Percentiles rank a stretch among this genome's conserved stretches.
Conservation (phyloP, 768 basidiomycete species). For the Russula dissimulans region DNA sequence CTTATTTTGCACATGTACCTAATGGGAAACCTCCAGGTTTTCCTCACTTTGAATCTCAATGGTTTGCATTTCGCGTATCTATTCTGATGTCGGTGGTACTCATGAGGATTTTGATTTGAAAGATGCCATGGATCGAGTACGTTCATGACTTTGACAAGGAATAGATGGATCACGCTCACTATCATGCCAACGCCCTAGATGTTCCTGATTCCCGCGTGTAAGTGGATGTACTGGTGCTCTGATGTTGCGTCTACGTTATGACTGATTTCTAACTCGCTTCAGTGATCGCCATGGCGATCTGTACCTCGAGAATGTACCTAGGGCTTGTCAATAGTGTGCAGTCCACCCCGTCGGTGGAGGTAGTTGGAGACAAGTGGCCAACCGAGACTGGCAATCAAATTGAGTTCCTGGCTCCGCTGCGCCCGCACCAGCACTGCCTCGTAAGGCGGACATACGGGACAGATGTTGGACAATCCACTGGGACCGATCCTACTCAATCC, state of each 20-base stretch:
- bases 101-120: no score
- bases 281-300: constrained; percentile 1
- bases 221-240: background rate
- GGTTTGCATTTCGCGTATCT: background rate
- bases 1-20: background rate
- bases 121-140: background rate
- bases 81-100: background rate
- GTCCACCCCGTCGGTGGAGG: no score
- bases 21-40: background rate
- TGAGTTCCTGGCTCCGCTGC: no score
- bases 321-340: background rate
- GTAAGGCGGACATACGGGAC: no score
- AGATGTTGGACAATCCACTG: no score
- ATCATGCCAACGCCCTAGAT: background rate
- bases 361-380: no score
- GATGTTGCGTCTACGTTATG: no score
- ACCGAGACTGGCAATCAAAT: no score
- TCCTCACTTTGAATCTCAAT: background rate
- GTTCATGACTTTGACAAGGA: background rate
- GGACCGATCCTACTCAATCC: no score
- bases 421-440: no score
- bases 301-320: background rate
- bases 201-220: background rate
- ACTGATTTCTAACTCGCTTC: no score
- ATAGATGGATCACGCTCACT: background rate